Percentiles rank a stretch among this genome's conserved stretches.
Evolutionary conservation across 2,329 filamentous ascomycete genomes (phyloP).

Genomic region (Xylaria sp.): DNA sequence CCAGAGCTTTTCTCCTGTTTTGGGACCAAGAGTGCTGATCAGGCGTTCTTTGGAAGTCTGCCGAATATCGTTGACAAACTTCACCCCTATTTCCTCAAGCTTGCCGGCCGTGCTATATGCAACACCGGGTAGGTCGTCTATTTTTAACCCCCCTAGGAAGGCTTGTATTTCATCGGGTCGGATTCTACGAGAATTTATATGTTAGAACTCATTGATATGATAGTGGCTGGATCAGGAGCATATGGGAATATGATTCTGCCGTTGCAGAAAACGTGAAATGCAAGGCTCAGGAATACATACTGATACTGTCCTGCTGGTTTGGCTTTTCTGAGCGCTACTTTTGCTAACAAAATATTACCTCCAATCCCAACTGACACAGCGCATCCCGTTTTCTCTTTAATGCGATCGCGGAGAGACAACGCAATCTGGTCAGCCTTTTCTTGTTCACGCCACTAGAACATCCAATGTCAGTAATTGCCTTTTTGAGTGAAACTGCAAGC

Average conservation of each 20-base stretch:
- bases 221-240: neutral
- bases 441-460: slow-evolving; percentile 73
- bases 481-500: neutral
- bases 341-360: slow-evolving; percentile 88
- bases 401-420: slow-evolving; percentile 70
- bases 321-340: slow-evolving; percentile 87
- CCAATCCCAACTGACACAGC: slow-evolving; percentile 94
- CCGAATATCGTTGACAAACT: slow-evolving; percentile 84
- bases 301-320: slow-evolving; percentile 96
- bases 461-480: neutral
- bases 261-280: neutral
- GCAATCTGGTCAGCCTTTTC: slow-evolving; percentile 80
- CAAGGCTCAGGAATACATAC: neutral
- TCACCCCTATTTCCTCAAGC: slow-evolving; percentile 86
- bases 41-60: slow-evolving; percentile 81
- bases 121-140: slow-evolving; percentile 89
- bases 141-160: slow-evolving; percentile 80
- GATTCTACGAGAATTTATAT: slow-evolving; percentile 55
- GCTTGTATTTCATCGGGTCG: slow-evolving; percentile 82
- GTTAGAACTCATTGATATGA: neutral
- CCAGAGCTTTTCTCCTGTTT: slow-evolving; percentile 90
- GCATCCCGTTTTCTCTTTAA: slow-evolving; percentile 82
- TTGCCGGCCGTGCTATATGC: slow-evolving; percentile 89
- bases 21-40: slow-evolving; percentile 80
- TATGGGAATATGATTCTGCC: neutral